Evolutionary conservation across 2,329 filamentous ascomycete genomes (phyloP).

Genomic region (Phaeosphaeria sp.): DNA sequence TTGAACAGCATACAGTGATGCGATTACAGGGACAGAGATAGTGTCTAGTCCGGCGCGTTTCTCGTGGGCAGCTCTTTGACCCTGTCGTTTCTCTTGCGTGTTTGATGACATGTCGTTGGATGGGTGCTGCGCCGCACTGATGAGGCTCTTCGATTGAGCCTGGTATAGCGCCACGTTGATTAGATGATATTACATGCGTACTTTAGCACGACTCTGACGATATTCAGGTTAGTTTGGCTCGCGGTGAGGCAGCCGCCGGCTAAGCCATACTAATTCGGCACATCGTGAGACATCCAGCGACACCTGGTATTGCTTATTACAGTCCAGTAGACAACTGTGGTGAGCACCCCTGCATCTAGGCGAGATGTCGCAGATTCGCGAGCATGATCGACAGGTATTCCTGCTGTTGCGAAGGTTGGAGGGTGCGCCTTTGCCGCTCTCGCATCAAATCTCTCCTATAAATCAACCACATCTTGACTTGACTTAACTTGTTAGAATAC

Average conservation of each 20-base stretch:
- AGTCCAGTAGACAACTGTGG: background rate
- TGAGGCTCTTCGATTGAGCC: background rate
- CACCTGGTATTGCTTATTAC: background rate
- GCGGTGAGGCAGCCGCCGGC: background rate
- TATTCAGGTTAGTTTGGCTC: background rate
- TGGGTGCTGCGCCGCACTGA: background rate
- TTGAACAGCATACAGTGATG: background rate
- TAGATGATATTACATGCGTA: background rate
- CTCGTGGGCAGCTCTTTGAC: background rate
- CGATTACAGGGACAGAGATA: background rate
- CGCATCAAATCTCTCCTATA: background rate
- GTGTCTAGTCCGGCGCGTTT: background rate
- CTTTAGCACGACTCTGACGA: background rate
- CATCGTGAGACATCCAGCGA: background rate
- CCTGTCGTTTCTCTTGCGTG: background rate
- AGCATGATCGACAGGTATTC: background rate
- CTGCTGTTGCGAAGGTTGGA: slow-evolving; percentile 1
- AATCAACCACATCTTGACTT: background rate
- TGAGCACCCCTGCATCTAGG: background rate
- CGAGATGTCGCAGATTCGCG: slow-evolving; percentile 2
- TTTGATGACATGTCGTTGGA: background rate
- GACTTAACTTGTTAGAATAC: background rate
- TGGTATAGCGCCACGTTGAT: background rate
- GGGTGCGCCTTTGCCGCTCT: slow-evolving; percentile 2
- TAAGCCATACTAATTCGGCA: background rate